phyloP scores from a whole-genome alignment of 306 rosid genomes.

The Clitoria ternatea region DNA sequence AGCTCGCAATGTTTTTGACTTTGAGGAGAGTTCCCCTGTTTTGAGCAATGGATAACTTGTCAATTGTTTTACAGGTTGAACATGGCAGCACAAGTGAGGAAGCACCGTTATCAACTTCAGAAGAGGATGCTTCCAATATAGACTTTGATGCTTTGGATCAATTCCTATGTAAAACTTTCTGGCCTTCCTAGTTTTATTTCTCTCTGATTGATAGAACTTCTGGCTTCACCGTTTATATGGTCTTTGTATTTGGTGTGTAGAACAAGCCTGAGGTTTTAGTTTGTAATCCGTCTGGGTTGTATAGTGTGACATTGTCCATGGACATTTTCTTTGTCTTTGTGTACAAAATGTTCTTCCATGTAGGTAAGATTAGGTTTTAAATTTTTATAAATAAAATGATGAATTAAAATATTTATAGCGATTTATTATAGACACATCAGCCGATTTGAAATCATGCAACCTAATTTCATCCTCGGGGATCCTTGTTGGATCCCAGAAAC shows the following conservation, averaged over 20 bases:
- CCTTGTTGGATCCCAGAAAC: too few relatives aligned
- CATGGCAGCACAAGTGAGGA: conserved; percentile 37
- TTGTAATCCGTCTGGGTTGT: conserved; percentile 24
- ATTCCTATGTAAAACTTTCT: conserved; percentile 27
- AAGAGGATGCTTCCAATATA: conserved; percentile 17
- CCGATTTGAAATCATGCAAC: too few relatives aligned
- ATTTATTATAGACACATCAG: too few relatives aligned
- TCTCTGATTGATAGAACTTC: conserved; percentile 11
- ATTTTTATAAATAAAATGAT: too few relatives aligned
- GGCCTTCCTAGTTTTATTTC: conserved; percentile 2
- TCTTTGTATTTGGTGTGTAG: conserved; percentile 9
- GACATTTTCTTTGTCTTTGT: background rate
- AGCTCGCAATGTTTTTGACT: background rate
- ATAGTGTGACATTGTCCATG: conserved; percentile 11
- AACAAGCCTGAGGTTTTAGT: conserved; percentile 21
- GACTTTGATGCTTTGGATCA: conserved; percentile 43
- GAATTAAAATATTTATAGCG: too few relatives aligned
- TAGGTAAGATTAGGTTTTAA: background rate
- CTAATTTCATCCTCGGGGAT: too few relatives aligned
- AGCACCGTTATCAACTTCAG: conserved; percentile 27
- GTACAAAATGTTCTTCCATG: conserved; percentile 20
- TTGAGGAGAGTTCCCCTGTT: background rate
- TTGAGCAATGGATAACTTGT: background rate
- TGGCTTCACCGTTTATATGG: conserved; percentile 18
- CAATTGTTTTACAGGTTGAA: conserved; percentile 56